A percentile compares a stretch with the other conserved stretches of the same genome.
Conservation (phyloP, 2,329 filamentous ascomycete genomes). For the Fusarium xylarioides region DNA sequence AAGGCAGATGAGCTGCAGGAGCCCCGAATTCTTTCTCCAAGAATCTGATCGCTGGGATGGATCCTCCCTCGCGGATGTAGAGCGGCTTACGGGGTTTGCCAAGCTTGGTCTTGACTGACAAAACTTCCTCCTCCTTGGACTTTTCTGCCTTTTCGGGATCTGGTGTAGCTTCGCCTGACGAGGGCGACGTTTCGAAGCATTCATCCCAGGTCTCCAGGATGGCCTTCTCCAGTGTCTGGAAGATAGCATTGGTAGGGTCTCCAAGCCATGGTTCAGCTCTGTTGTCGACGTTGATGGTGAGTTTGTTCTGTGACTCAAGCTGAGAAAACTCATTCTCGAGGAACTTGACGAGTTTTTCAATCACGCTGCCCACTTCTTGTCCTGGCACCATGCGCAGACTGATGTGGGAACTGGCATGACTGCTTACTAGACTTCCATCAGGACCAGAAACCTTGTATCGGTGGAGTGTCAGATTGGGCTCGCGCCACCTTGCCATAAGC, state of each 20-base stretch:
- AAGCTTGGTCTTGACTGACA: slow-evolving; percentile 27
- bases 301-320: slow-evolving; percentile 81
- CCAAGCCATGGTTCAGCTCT: slow-evolving; percentile 96
- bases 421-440: slow-evolving; percentile 90
- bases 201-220: slow-evolving; percentile 86
- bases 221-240: slow-evolving; percentile 85
- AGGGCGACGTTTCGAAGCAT: slow-evolving; percentile 47
- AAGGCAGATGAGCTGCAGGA: slow-evolving; percentile 90
- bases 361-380: slow-evolving; percentile 84
- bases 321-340: slow-evolving; percentile 75
- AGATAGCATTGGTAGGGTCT: slow-evolving; percentile 89
- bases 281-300: slow-evolving; percentile 88
- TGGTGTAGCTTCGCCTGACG: slow-evolving; percentile 21
- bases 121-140: slow-evolving; percentile 27
- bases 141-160: slow-evolving; percentile 22
- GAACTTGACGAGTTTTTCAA: slow-evolving; percentile 71
- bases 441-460: slow-evolving; percentile 92
- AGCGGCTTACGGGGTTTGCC: slow-evolving; percentile 70
- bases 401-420: slow-evolving; percentile 85
- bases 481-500: slow-evolving; percentile 93
- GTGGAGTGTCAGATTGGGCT: slow-evolving; percentile 94
- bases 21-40: slow-evolving; percentile 93
- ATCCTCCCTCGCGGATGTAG: slow-evolving; percentile 95
- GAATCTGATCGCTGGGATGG: slow-evolving; percentile 93
- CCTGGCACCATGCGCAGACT: slow-evolving; percentile 94